Base-by-base conservation (phyloP, 2,329 filamentous ascomycete species). In the Didymella segeticola region DNA sequence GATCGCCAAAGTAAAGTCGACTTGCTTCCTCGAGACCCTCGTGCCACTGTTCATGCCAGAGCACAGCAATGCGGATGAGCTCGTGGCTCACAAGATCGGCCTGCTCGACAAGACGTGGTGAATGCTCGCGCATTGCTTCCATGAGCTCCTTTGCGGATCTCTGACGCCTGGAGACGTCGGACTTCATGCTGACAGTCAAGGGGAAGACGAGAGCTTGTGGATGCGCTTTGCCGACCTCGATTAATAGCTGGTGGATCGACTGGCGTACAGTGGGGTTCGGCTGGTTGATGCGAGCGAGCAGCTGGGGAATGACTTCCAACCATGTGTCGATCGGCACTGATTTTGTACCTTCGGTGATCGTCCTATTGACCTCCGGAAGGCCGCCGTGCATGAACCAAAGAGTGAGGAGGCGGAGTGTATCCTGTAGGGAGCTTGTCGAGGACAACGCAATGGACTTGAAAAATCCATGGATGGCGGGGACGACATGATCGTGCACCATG, bases 11-110 rank as follows among this genome's bases (percentile, higher is more conserved):
- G 80, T 98, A 99, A 15, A 99, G 81, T 47, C 95, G 86, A 26
- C 92, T 97, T 1, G 95, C 96, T 78, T 99, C 96, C 75, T 99
- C 95, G 14, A 99, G 82, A 23, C 90, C 96, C 75, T 99, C 96
- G 63, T 99, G 95, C 95, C 95, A 99, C 62, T 96, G 89, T 70
- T 99, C 95, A 70, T 99, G 95, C 96, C 96, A 99, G 20, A 99
- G 77, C 2, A 99, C 93, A 14, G 95, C 95, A 54, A 99, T 96
- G 45, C 95, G 88, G 69, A 99, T 98, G 50, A 99, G 85, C 73
- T 99, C 96, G 69, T 95, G 90, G 72, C 93, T 98, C 63, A 99
- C 93, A 39, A 93, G 83, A 71, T 96, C 93, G 29, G 95, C 95
- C 75, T 99, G 95, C 61, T 97, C 91, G 8, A 99, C 95, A 29